A percentile compares a stretch with the other conserved stretches of the same genome.
These are phyloP conservation scores for Naganishia sp. DNA, from an alignment of 1,284 basidiomycete genomes.

Conservation along the genomic window DNA sequence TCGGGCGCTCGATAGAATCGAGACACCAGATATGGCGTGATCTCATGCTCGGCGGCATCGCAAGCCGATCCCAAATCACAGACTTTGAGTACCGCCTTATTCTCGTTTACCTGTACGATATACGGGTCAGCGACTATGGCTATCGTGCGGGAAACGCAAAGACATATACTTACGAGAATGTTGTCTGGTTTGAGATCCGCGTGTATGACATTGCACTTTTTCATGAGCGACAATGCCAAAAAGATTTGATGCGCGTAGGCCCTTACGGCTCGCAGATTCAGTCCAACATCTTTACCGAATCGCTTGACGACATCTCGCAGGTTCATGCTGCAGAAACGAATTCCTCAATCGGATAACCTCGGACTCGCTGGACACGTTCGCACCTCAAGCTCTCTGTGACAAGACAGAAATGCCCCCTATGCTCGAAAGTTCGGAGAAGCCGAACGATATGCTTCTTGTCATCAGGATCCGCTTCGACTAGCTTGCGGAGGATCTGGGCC, in stretches of 20 bases:
- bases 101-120: conserved; percentile 76
- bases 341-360: conserved; percentile 27
- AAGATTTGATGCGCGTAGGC: conserved; percentile 97
- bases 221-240: conserved; percentile 77
- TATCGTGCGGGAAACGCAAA: background rate
- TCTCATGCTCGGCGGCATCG: conserved; percentile 83
- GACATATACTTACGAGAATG: conserved; percentile 67
- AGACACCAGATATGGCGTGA: conserved; percentile 97
- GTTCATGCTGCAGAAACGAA: conserved; percentile 73
- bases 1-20: conserved; percentile 98
- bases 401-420: conserved; percentile 92
- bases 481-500: conserved; percentile 79
- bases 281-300: conserved; percentile 97
- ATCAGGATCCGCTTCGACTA: conserved; percentile 85
- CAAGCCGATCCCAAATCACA: conserved; percentile 96
- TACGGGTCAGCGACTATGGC: conserved; percentile 4
- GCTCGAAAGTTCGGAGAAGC: conserved; percentile 90
- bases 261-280: conserved; percentile 94
- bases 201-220: conserved; percentile 91
- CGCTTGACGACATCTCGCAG: conserved; percentile 95
- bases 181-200: conserved; percentile 99
- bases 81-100: conserved; percentile 88
- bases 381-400: conserved; percentile 94
- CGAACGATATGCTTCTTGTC: conserved; percentile 96
- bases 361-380: conserved; percentile 39